phyloP scores from a whole-genome alignment of 1,284 basidiomycete genomes.

The Sphaerobolus stellatus region DNA sequence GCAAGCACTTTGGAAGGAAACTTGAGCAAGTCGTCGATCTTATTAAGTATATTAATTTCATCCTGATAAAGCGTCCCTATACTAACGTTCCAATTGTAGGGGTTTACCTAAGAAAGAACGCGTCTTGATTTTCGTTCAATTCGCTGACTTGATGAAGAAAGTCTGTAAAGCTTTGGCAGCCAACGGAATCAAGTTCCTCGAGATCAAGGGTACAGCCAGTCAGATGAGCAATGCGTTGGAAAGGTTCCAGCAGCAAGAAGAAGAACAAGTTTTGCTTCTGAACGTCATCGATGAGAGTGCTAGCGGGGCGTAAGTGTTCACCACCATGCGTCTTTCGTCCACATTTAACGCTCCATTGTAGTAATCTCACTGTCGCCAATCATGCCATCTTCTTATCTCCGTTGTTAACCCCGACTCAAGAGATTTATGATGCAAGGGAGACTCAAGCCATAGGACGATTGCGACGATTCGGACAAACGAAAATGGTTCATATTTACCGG shows the following conservation, averaged over 20 bases:
- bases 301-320: conserved; percentile 59
- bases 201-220: conserved; percentile 78
- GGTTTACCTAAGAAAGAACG: conserved; percentile 74
- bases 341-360: too few species aligned
- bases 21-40: conserved; percentile 81
- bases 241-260: conserved; percentile 76
- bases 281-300: conserved; percentile 94
- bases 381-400: conserved; percentile 95
- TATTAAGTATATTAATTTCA: conserved; percentile 60
- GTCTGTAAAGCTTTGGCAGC: conserved; percentile 78
- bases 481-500: conserved; percentile 78
- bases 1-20: conserved; percentile 86
- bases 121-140: conserved; percentile 90
- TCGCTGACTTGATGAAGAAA: conserved; percentile 89
- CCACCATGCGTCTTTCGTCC: background rate
- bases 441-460: conserved; percentile 91
- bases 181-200: conserved; percentile 74
- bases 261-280: conserved; percentile 74
- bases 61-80: background rate
- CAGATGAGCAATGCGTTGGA: conserved; percentile 79
- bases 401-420: conserved; percentile 72
- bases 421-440: conserved; percentile 83
- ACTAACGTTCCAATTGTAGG: conserved; percentile 44
- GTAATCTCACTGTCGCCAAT: conserved; percentile 88
- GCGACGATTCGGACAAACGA: conserved; percentile 82